These are phyloP conservation scores for Ustilago loliicola DNA, from an alignment of 1,284 basidiomycete genomes.

Conservation along the genomic window DNA sequence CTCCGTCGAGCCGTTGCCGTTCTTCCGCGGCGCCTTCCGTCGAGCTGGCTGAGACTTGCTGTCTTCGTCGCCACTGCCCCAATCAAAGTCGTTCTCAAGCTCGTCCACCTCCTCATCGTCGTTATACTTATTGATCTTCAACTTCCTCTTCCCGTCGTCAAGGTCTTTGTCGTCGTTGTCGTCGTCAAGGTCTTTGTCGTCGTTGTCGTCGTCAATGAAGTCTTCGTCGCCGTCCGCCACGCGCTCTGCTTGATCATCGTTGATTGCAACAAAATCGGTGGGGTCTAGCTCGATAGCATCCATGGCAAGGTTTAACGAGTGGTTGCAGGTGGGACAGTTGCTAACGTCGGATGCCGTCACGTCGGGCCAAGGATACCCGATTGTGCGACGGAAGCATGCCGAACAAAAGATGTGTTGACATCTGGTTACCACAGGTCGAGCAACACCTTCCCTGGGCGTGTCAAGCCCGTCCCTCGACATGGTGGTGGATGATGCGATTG, in stretches of 20 bases:
- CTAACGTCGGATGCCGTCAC: slow-evolving; percentile 35
- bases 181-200: slow-evolving; percentile 23
- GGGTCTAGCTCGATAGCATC: slow-evolving; percentile 57
- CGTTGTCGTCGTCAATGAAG: slow-evolving; percentile 34
- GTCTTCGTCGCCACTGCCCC: slow-evolving; percentile 37
- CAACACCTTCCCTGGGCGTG: slow-evolving; percentile 37
- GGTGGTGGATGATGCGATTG: slow-evolving; percentile 8
- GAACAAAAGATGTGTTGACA: slow-evolving; percentile 88
- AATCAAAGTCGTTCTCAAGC: slow-evolving; percentile 40
- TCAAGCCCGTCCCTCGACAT: slow-evolving; percentile 23
- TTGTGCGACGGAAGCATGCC: slow-evolving; percentile 67
- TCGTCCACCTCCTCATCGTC: slow-evolving; percentile 31
- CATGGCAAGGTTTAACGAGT: slow-evolving; percentile 56
- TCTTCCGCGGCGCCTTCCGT: slow-evolving; percentile 28
- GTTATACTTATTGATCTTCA: slow-evolving; percentile 6
- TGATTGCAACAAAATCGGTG: slow-evolving; percentile 49
- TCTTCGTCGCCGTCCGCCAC: slow-evolving; percentile 27
- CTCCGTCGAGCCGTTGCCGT: slow-evolving; percentile 7
- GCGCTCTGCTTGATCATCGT: slow-evolving; percentile 41
- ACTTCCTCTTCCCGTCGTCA: slow-evolving; percentile 4
- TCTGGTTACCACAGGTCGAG: slow-evolving; percentile 77
- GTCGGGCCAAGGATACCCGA: slow-evolving; percentile 46
- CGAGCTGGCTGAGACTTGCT: background rate
- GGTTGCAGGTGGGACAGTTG: slow-evolving; percentile 80
- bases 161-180: slow-evolving; percentile 7